phyloP scores from a whole-genome alignment of 345 rosid genomes.

The Bruguiera gymnorhiza region DNA sequence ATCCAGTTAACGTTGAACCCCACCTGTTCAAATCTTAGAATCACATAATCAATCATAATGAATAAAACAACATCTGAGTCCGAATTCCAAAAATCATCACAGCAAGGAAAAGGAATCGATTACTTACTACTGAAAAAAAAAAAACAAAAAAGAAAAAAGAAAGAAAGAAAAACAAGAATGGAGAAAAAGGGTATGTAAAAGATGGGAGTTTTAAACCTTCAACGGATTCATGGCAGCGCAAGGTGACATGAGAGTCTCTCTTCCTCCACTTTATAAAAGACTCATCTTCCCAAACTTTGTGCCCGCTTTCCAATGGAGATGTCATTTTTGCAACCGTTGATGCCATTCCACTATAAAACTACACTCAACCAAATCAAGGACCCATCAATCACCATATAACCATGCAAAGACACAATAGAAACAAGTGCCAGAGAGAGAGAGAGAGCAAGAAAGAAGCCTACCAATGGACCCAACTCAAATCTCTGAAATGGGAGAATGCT shows the following conservation, averaged over 20 bases:
- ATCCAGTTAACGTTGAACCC: background rate
- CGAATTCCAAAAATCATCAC: too few relatives aligned
- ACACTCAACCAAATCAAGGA: background rate
- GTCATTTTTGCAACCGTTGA: slow-evolving; percentile 17
- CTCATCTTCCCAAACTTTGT: slow-evolving; percentile 75
- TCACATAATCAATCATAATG: too few relatives aligned
- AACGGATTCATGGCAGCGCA: slow-evolving; percentile 83
- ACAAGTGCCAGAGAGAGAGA: background rate
- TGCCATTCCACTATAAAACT: slow-evolving; percentile 10
- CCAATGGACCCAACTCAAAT: background rate
- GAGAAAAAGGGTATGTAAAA: background rate
- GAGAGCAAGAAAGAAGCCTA: background rate
- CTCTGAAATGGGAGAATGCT: background rate
- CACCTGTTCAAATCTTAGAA: background rate
- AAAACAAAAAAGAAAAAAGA: background rate
- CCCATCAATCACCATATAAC: background rate
- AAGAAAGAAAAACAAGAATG: background rate
- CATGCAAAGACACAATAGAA: background rate
- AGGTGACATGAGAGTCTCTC: slow-evolving; percentile 83
- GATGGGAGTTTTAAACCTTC: slow-evolving; percentile 40
- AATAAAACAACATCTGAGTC: too few relatives aligned
- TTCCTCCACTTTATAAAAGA: slow-evolving; percentile 80
- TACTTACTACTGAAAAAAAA: background rate
- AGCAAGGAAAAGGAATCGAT: too few relatives aligned
- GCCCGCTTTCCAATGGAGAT: slow-evolving; percentile 57